These are phyloP conservation scores for Tanacetum coccineum DNA, from an alignment of 129 eudicot species.

Conservation along the genomic window DNA sequence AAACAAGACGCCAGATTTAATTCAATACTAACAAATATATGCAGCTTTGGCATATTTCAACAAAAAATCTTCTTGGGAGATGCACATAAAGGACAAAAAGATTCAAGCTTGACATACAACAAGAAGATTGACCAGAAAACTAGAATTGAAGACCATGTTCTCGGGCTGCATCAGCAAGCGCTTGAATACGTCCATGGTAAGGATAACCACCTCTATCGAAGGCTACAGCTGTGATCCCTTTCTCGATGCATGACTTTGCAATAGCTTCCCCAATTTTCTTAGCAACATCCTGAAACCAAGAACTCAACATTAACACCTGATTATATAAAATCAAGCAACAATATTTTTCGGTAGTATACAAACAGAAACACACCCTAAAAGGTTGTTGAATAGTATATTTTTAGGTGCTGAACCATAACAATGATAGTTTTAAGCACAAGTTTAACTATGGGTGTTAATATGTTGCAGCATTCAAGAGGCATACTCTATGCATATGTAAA, in stretches of 20 bases:
- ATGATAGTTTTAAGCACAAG: not conserved
- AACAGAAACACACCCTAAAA: not conserved
- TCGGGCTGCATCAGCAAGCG: constrained; percentile 89
- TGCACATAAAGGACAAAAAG: constrained; percentile 20
- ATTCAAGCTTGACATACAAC: constrained; percentile 27
- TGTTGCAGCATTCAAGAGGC: not conserved
- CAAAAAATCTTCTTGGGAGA: constrained; percentile 23
- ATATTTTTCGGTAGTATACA: no score
- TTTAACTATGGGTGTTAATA: not conserved
- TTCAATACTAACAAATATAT: constrained; percentile 20
- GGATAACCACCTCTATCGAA: constrained; percentile 94
- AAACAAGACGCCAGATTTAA: constrained; percentile 14
- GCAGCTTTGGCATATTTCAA: constrained; percentile 33
- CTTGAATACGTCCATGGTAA: constrained; percentile 92
- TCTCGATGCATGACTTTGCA: constrained; percentile 81
- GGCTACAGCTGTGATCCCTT: constrained; percentile 87
- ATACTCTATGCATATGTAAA: not conserved
- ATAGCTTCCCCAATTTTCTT: constrained; percentile 79
- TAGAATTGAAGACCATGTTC: constrained; percentile 93
- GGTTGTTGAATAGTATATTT: not conserved
- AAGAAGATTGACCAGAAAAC: constrained; percentile 23
- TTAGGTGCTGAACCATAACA: not conserved
- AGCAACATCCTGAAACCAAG: constrained; percentile 79
- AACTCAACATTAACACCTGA: constrained; percentile 1
- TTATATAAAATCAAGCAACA: not conserved